Percentiles rank a stretch among this genome's conserved stretches.
Evolutionary conservation across 768 basidiomycete genomes (phyloP).

Genomic region (Suillus hirtellus): DNA sequence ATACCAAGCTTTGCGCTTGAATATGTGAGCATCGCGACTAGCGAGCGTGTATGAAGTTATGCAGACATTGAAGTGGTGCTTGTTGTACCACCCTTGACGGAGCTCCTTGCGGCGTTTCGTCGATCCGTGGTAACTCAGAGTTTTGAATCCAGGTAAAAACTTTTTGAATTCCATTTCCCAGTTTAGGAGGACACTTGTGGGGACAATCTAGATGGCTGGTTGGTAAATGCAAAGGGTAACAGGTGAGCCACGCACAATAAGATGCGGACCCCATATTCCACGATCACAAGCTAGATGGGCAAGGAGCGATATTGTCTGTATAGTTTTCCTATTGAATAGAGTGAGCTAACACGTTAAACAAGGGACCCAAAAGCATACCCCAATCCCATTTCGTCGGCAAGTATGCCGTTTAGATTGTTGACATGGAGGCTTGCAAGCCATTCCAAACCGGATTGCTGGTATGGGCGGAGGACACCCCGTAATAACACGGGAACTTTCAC

Average conservation of each 20-base stretch:
- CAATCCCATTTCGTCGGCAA: constrained; percentile 94
- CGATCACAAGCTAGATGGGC: constrained; percentile 91
- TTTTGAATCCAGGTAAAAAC: constrained; percentile 86
- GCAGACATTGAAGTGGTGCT: constrained; percentile 89
- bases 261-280: constrained; percentile 91
- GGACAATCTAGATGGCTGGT: constrained; percentile 63
- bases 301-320: constrained; percentile 92
- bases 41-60: constrained; percentile 93
- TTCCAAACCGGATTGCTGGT: constrained; percentile 90
- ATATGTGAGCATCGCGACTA: constrained; percentile 87
- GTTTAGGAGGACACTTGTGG: constrained; percentile 91
- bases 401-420: constrained; percentile 79
- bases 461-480: constrained; percentile 86
- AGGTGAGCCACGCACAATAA: constrained; percentile 57
- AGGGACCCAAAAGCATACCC: constrained; percentile 55
- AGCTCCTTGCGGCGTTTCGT: constrained; percentile 88
- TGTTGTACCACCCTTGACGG: constrained; percentile 88
- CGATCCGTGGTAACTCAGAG: constrained; percentile 87
- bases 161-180: constrained; percentile 99
- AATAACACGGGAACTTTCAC: constrained; percentile 72
- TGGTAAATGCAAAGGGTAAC: constrained; percentile 7
- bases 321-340: constrained; percentile 69
- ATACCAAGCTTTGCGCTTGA: constrained; percentile 92
- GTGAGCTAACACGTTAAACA: not conserved
- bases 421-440: constrained; percentile 90